These are phyloP conservation scores for Malus asiatica DNA, from an alignment of 306 rosid species.

Conservation along the genomic window DNA sequence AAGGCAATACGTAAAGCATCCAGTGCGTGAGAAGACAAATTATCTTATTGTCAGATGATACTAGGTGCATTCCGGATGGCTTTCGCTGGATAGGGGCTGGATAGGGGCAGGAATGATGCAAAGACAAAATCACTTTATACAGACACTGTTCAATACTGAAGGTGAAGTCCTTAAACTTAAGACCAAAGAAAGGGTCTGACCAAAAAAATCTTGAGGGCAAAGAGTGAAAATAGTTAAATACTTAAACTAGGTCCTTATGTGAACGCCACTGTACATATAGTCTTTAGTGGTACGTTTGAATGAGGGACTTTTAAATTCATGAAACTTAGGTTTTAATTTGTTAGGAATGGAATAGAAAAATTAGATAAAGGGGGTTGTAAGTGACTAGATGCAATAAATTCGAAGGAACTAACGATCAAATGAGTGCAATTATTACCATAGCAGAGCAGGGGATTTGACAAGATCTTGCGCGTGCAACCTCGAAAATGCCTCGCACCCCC, in stretches of 20 bases:
- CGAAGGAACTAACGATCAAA: neutral
- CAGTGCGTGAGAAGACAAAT: neutral
- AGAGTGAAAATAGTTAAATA: neutral
- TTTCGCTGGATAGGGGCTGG: neutral
- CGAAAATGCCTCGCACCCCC: slow-evolving; percentile 84
- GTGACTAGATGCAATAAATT: no score
- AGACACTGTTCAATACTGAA: neutral
- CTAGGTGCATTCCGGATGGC: neutral
- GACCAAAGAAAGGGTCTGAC: no score
- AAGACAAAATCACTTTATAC: neutral
- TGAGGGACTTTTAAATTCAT: neutral
- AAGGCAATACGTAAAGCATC: neutral
- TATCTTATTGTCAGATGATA: neutral
- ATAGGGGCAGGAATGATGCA: neutral
- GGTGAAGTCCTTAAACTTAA: neutral
- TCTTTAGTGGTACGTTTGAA: neutral
- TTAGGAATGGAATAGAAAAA: neutral
- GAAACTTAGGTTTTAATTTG: neutral
- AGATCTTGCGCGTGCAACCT: slow-evolving; percentile 45
- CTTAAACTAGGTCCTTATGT: neutral
- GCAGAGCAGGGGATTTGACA: slow-evolving; percentile 29
- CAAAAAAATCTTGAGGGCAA: neutral
- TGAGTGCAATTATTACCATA: slow-evolving; percentile 37
- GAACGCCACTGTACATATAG: neutral
- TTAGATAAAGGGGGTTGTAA: neutral